Conservation (phyloP, 345 rosid species). For the Schrenkiella parvula region DNA sequence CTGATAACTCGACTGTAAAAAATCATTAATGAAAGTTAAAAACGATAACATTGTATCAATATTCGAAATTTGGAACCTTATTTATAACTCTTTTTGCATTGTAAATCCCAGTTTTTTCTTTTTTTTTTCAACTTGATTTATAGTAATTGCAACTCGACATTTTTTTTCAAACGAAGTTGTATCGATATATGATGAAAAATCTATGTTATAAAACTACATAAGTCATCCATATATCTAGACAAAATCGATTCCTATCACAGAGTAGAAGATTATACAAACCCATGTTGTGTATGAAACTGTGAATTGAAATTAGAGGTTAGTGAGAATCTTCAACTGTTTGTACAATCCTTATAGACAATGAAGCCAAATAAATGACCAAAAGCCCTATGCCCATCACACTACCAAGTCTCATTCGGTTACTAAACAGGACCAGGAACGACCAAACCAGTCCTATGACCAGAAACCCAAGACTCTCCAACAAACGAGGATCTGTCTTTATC, state of each 20-base stretch:
- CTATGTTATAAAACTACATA: conserved; percentile 8
- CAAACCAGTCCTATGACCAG: conserved; percentile 69
- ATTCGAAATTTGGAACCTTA: neutral
- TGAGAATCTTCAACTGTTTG: conserved; percentile 31
- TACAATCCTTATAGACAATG: conserved; percentile 52
- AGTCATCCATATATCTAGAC: neutral
- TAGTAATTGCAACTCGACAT: neutral
- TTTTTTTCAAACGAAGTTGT: neutral
- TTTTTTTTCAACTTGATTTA: neutral
- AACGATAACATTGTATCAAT: neutral
- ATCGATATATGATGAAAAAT: neutral
- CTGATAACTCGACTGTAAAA: neutral
- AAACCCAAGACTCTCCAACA: conserved; percentile 68
- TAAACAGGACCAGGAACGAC: conserved; percentile 74
- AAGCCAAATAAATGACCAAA: conserved; percentile 66
- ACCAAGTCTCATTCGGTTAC: conserved; percentile 64
- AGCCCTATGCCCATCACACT: conserved; percentile 69
- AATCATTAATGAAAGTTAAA: neutral
- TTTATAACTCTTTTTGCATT: neutral
- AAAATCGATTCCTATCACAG: neutral
- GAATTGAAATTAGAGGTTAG: conserved; percentile 21
- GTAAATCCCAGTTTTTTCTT: neutral
- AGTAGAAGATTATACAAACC: neutral
- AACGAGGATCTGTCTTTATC: conserved; percentile 57
- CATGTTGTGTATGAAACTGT: neutral